phyloP scores from a whole-genome alignment of 1,139 yeast genomes.

The Candida frijolesensis region DNA sequence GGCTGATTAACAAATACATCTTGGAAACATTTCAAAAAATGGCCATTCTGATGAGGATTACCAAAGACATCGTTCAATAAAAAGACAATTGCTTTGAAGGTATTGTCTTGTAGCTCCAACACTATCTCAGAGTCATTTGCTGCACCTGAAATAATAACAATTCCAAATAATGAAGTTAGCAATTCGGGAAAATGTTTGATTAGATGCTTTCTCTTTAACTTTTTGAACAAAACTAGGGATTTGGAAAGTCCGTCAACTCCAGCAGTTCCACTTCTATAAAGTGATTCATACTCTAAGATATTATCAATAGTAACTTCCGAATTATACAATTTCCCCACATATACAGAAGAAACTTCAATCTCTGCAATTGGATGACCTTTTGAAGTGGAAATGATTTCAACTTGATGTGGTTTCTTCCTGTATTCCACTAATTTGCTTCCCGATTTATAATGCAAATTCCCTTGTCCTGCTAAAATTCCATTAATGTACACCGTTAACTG shows the following conservation, averaged over 20 bases:
- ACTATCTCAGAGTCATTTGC: conserved; percentile 22
- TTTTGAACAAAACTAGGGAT: conserved; percentile 41
- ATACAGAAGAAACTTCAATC: conserved; percentile 61
- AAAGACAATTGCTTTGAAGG: conserved; percentile 60
- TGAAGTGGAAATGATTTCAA: conserved; percentile 38
- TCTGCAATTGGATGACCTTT: conserved; percentile 47
- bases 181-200: conserved; percentile 60
- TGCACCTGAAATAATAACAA: conserved; percentile 30
- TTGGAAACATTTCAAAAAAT: conserved; percentile 54
- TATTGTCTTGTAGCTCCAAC: conserved; percentile 39
- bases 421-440: conserved; percentile 46
- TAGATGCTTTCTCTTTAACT: conserved; percentile 48
- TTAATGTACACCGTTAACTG: conserved; percentile 61
- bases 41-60: conserved; percentile 63
- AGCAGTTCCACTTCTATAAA: conserved; percentile 42
- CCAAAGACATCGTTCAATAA: conserved; percentile 64
- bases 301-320: conserved; percentile 60
- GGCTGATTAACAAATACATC: conserved; percentile 38
- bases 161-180: conserved; percentile 42
- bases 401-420: conserved; percentile 35
- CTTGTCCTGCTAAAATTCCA: conserved; percentile 64
- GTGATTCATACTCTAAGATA: conserved; percentile 57
- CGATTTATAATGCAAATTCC: conserved; percentile 43
- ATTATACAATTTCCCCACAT: conserved; percentile 71
- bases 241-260: conserved; percentile 49